These are phyloP conservation scores for Solanum pennellii DNA, from an alignment of 257 asterid species.

Conservation along the genomic window DNA sequence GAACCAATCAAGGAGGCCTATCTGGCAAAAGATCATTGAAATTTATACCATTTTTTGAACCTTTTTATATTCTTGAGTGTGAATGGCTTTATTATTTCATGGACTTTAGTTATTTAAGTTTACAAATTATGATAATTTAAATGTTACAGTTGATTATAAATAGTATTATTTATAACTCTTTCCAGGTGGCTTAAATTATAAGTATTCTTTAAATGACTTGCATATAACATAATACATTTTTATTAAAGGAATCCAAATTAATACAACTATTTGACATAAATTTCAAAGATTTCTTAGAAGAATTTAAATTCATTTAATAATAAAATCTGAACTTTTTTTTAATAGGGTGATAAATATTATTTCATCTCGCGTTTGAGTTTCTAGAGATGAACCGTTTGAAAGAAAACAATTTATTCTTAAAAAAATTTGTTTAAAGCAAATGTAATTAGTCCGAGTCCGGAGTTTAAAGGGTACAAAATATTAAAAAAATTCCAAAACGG, in stretches of 20 bases:
- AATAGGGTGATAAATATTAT: too few species aligned
- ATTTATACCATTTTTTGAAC: neutral
- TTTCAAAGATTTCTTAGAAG: neutral
- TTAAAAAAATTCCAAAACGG: too few species aligned
- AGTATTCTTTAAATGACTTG: neutral
- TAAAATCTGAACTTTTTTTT: too few species aligned
- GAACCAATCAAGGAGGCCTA: slow-evolving; percentile 1
- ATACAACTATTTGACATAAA: neutral
- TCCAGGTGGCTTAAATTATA: neutral
- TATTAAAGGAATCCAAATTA: neutral
- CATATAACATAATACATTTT: neutral
- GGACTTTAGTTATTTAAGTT: neutral
- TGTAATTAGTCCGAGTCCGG: neutral
- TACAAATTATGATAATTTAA: neutral
- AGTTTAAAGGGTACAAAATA: too few species aligned
- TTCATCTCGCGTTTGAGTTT: neutral
- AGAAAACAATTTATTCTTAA: neutral
- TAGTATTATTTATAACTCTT: neutral
- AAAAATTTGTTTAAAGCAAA: neutral
- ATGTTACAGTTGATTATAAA: neutral
- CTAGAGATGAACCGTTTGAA: neutral
- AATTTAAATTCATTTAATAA: neutral
- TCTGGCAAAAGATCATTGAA: neutral
- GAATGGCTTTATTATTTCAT: neutral
- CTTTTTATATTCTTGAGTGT: neutral